Percentiles rank a stretch among this genome's conserved stretches.
Conservation (phyloP, 139 green algal species). For the Auxenochlorella protothecoides region DNA sequence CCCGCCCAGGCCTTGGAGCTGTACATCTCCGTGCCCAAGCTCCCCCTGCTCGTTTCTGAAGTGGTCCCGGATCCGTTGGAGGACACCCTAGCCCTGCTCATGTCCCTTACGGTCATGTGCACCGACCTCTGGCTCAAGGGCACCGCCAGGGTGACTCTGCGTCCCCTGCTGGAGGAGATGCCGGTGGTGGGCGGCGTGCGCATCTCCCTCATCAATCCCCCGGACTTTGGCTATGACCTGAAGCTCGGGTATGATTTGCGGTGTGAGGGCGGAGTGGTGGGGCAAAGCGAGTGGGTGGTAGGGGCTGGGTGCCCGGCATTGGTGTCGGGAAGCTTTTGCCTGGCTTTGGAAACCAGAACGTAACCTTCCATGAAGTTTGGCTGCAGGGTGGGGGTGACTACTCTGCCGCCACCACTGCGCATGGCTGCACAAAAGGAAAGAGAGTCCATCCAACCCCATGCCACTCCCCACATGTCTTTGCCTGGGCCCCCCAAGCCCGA, state of each 20-base stretch:
- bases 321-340: no score
- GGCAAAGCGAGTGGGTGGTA: no score
- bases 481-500: no score
- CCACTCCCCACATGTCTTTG: no score
- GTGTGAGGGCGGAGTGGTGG: no score
- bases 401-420: no score
- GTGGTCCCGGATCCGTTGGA: background rate
- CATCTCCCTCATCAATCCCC: background rate
- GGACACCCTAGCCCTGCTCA: background rate
- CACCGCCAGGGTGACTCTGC: background rate
- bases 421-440: no score
- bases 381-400: no score
- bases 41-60: background rate
- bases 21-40: background rate
- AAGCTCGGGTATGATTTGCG: background rate
- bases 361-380: no score
- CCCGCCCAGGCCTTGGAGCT: background rate
- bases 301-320: no score
- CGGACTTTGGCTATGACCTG: background rate
- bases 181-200: background rate
- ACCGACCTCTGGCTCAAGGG: background rate
- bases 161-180: background rate
- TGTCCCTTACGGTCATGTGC: background rate
- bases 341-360: no score
- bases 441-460: no score